Evolutionary conservation across 257 asterid species (phyloP).

Genomic region (Fraxinus quadrangulata): DNA sequence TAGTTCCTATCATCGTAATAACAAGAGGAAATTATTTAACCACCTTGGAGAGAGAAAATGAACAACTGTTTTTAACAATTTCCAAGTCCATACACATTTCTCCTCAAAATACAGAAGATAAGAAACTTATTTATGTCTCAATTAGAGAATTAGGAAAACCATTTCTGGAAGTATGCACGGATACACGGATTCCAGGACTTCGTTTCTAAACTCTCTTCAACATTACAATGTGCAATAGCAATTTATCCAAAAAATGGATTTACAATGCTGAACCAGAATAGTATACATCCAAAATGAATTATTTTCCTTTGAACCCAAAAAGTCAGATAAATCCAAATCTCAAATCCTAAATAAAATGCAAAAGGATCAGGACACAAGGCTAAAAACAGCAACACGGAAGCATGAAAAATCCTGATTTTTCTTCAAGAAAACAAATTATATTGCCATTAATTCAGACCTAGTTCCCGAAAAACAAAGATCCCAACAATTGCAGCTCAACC

Average conservation of each 20-base stretch:
- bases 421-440: neutral
- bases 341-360: slow-evolving; percentile 12
- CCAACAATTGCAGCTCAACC: slow-evolving; percentile 27
- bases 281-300: neutral
- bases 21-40: neutral
- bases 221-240: neutral
- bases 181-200: neutral
- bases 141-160: too few species aligned
- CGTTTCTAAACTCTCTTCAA: neutral
- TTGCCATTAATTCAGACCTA: slow-evolving; percentile 6
- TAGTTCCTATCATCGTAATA: neutral
- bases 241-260: neutral
- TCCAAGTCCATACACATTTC: neutral
- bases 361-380: slow-evolving; percentile 12
- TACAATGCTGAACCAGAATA: neutral
- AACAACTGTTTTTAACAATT: neutral
- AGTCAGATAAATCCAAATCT: neutral
- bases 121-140: neutral
- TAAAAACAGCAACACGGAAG: neutral
- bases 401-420: neutral
- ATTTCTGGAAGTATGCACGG: neutral
- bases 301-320: neutral
- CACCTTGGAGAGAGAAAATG: neutral
- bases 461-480: slow-evolving; percentile 38
- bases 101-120: neutral